Evolutionary conservation across 345 rosid genomes (phyloP).

Genomic region (Geranium brycei): DNA sequence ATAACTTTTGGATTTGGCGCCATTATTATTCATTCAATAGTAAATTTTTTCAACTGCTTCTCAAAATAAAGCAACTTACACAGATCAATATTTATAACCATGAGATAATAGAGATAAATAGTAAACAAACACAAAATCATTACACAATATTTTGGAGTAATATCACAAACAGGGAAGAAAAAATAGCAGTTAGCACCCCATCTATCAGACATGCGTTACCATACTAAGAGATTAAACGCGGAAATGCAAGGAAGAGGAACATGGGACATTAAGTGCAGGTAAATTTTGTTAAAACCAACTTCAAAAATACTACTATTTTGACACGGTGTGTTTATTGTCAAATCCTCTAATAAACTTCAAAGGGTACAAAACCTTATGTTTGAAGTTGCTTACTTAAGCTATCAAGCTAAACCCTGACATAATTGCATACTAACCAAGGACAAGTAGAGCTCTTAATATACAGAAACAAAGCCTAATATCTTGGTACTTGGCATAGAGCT

Average conservation of each 20-base stretch:
- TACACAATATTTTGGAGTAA: background rate
- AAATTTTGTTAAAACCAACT: too few relatives aligned
- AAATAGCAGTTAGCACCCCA: background rate
- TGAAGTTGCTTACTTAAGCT: background rate
- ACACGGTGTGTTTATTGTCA: too few relatives aligned
- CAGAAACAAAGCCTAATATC: background rate
- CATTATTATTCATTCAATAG: conserved; percentile 19
- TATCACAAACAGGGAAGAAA: background rate
- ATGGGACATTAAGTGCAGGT: background rate
- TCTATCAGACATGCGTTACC: background rate
- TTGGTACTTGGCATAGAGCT: background rate
- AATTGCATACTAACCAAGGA: background rate
- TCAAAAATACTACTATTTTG: too few relatives aligned
- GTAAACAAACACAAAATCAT: background rate
- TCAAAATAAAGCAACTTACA: background rate
- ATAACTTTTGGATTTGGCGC: conserved; percentile 36
- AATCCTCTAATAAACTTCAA: too few relatives aligned
- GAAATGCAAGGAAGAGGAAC: background rate
- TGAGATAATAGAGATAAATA: background rate
- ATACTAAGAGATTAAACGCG: background rate
- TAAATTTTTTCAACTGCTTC: background rate
- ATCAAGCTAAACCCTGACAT: background rate
- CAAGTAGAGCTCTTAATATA: background rate
- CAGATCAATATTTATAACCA: background rate
- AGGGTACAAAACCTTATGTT: background rate